Conservation (phyloP, 225 moss, liverwort and hornwort genomes). For the Physcomitrellopsis africana region DNA sequence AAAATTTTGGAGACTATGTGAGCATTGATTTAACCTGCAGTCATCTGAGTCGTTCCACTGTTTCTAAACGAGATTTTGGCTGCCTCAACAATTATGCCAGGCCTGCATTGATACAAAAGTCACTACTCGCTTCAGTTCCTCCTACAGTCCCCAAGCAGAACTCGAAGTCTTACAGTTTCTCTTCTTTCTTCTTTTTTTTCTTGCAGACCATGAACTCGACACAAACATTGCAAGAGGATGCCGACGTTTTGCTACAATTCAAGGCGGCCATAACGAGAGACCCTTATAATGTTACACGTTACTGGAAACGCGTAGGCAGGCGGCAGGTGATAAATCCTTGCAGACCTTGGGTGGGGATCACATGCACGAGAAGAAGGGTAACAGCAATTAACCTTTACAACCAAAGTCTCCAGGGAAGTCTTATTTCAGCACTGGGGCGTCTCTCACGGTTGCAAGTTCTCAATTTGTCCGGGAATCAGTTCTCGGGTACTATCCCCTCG, state of each 20-base stretch:
- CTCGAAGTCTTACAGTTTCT: too few relatives aligned
- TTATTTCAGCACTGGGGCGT: constrained; percentile 30
- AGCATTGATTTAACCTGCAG: too few relatives aligned
- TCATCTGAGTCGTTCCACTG: too few relatives aligned
- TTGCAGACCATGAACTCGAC: constrained; percentile 43
- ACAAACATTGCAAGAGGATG: constrained; percentile 48
- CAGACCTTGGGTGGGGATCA: constrained; percentile 40
- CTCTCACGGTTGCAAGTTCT: constrained; percentile 41
- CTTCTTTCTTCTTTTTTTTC: too few relatives aligned
- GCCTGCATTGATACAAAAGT: neutral
- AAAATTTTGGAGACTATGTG: too few relatives aligned
- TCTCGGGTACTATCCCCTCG: constrained; percentile 41
- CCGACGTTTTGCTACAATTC: constrained; percentile 35
- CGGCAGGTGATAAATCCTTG: constrained; percentile 52
- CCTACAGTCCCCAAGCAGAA: too few relatives aligned
- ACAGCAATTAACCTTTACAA: constrained; percentile 42
- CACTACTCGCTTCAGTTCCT: too few relatives aligned
- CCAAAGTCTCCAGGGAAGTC: constrained; percentile 36
- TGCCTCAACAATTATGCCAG: too few relatives aligned
- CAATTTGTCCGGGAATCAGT: constrained; percentile 41
- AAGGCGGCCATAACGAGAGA: constrained; percentile 53
- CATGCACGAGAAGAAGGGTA: constrained; percentile 53
- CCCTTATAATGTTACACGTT: constrained; percentile 40
- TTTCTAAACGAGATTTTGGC: too few relatives aligned
- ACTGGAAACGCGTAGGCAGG: constrained; percentile 58